Conservation (phyloP, 2,329 filamentous ascomycete species). For the Akanthomyces muscarius region DNA sequence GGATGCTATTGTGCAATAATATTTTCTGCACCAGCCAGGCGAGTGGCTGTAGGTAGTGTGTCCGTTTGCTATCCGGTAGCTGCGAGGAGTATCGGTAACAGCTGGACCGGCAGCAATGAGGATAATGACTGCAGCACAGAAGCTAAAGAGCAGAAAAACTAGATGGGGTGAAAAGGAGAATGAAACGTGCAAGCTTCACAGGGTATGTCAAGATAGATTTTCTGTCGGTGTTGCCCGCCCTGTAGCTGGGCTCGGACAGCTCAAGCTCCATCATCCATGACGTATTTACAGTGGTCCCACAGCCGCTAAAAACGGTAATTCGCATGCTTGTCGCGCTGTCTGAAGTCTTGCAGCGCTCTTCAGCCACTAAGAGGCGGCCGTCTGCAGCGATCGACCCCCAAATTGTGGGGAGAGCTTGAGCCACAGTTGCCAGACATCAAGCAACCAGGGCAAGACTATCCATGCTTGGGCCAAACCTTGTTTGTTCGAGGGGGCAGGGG, state of each 20-base stretch:
- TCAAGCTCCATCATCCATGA: conserved; percentile 15
- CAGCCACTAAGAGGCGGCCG: background rate
- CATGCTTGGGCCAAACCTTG: background rate
- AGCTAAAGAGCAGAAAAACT: background rate
- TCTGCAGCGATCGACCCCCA: background rate
- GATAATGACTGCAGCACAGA: background rate
- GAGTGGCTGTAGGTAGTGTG: background rate
- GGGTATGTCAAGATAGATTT: background rate
- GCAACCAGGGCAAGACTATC: background rate
- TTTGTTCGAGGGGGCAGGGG: background rate
- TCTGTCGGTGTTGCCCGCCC: background rate
- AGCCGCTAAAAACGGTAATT: conserved; percentile 10
- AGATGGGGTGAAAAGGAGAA: background rate
- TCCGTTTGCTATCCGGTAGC: background rate
- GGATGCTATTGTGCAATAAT: background rate
- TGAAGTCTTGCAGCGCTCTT: background rate
- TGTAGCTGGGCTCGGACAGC: background rate
- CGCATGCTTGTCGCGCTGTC: conserved; percentile 1
- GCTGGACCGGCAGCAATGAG: background rate
- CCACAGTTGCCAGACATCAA: background rate
- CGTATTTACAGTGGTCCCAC: conserved; percentile 12
- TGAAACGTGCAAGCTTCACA: background rate
- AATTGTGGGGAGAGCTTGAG: background rate
- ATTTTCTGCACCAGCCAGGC: background rate
- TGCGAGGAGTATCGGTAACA: background rate